These are phyloP conservation scores for Phellinidium pouzarii DNA, from an alignment of 1,284 basidiomycete genomes.

Conservation along the genomic window DNA sequence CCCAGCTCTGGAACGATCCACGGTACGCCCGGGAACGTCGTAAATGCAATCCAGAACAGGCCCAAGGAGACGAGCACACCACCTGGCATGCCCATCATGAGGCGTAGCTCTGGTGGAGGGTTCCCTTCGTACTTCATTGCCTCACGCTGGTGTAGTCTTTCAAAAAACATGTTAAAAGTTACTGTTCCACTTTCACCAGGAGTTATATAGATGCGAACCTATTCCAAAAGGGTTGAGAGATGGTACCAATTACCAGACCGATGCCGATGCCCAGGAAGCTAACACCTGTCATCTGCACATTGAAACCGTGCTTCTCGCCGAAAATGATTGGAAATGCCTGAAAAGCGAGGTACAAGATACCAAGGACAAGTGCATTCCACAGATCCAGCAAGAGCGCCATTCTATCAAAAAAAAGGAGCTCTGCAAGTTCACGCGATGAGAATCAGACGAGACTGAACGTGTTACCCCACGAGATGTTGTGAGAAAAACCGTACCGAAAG, in stretches of 20 bases:
- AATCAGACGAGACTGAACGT: neutral
- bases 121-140: constrained; percentile 35
- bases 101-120: constrained; percentile 62
- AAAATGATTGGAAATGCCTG: constrained; percentile 71
- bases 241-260: constrained; percentile 53
- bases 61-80: constrained; percentile 62
- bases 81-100: constrained; percentile 64
- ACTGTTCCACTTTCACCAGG: neutral
- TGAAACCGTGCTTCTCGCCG: constrained; percentile 52
- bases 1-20: constrained; percentile 70
- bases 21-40: constrained; percentile 57
- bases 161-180: neutral
- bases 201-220: constrained; percentile 30
- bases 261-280: constrained; percentile 68
- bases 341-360: constrained; percentile 72
- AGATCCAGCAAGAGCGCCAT: constrained; percentile 70
- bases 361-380: constrained; percentile 61
- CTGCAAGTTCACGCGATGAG: constrained; percentile 30
- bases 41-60: constrained; percentile 70
- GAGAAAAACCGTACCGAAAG: constrained; percentile 56
- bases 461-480: neutral
- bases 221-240: constrained; percentile 62
- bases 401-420: constrained; percentile 60
- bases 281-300: constrained; percentile 52
- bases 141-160: constrained; percentile 29